Base-by-base conservation (phyloP, 2,329 filamentous ascomycete genomes). In the Leptosphaerulina australis region DNA sequence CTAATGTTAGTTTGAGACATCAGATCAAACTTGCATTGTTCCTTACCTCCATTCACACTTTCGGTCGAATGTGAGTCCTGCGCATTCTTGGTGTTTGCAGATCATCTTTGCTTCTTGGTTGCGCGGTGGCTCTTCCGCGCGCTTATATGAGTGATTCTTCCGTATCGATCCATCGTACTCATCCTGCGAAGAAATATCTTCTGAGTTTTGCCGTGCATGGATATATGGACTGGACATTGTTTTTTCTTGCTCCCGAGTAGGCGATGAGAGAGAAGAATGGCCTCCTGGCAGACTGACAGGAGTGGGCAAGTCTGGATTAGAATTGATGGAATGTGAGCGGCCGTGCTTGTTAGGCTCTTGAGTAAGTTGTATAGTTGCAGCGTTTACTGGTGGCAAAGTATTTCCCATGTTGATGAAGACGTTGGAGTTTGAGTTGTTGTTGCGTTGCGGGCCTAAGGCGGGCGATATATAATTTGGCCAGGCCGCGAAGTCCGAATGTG, bases 41-140 rank as follows among this genome's bases (percentile, higher is more conserved):
- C 82, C 89, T 83, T 78, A 94, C 91, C 88, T 95, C 90, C 90
- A 97, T 77, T 96, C 92, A 76, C 92, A 96, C 61, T 90, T 93
- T 57, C 91, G 84, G 45, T 83, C 81, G 68, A 96, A 97, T 10
- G 81, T 82, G 4, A 86, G 80, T 43, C 87, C 83, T 10, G 77
- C 80, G 64, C 92, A 97, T 47, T 87, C 85, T 0, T 80, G 74
- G 12, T 73, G 70, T 47, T 83, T 84, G 73, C 93, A 97, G 47
- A 86, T 81, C 63, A 87, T 94, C 66, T 90, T 87, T n/a, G 88
- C 88, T 18, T 89, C 81, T 1, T 77, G 69, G 59, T 91, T 91
- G 72, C 78, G 79, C 35, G 81, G 81, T 9, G 83, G 82, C 63
- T 83, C 81, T 52, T 74, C 72, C 39, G 65, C 55, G 25, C 73